Conservation (phyloP, 176 grass and related monocot species). For the Hordeum vulgare region MorexV3_pseudomolecules_assembly NC_058521.1:108683896-108684395, state of each 20-base stretch:
- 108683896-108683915: too few relatives aligned
- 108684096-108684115: background rate
- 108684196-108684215: background rate
- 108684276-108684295: background rate
- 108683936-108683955: too few relatives aligned
- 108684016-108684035: background rate
- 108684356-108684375: conserved; percentile 41
- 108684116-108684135: background rate
- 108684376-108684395: conserved; percentile 45
- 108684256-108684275: background rate
- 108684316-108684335: conserved; percentile 14
- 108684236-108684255: background rate
- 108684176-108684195: background rate
- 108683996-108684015: background rate
- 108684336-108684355: conserved; percentile 45
- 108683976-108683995: too few relatives aligned
- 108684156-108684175: background rate
- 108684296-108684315: background rate
- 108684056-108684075: background rate
- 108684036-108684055: background rate
- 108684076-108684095: background rate
- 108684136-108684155: background rate
- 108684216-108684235: too few relatives aligned
- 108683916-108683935: too few relatives aligned
- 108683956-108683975: too few relatives aligned